Evolutionary conservation across 2,329 filamentous ascomycete genomes (phyloP).

Genomic region (Hymenoscyphus salicellus): DNA sequence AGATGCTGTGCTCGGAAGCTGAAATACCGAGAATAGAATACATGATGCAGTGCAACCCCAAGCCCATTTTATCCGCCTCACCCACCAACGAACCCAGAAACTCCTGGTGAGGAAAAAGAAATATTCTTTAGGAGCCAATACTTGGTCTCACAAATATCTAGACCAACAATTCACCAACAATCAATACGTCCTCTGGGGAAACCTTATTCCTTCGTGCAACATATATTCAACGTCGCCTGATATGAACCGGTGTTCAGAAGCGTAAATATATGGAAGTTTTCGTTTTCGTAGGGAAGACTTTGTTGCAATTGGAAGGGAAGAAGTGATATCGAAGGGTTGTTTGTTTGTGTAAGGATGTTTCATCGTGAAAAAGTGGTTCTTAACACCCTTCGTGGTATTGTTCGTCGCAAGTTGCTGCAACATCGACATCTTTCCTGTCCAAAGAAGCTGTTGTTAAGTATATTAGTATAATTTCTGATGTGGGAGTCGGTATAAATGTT

Average conservation of each 20-base stretch:
- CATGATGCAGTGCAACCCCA: conserved; percentile 1
- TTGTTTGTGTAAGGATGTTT: too few relatives aligned
- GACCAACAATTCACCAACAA: neutral
- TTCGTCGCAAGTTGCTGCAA: neutral
- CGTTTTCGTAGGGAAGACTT: neutral
- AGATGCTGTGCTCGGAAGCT: conserved; percentile 2
- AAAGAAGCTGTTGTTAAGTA: neutral
- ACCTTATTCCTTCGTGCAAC: conserved; percentile 4
- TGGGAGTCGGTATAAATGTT: neutral
- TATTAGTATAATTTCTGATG: too few relatives aligned
- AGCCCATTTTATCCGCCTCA: neutral
- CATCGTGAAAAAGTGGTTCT: neutral
- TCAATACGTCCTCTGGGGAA: neutral
- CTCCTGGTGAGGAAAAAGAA: too few relatives aligned
- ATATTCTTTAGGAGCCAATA: neutral
- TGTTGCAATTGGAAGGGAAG: too few relatives aligned
- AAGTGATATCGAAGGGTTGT: too few relatives aligned
- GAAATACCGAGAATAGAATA: conserved; percentile 9
- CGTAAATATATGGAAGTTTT: neutral
- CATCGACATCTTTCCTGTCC: neutral
- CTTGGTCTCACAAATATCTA: neutral
- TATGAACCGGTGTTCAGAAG: neutral
- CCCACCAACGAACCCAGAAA: neutral
- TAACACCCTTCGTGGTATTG: conserved; percentile 2
- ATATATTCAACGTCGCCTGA: neutral